These are phyloP conservation scores for Fusarium sp. DNA, from an alignment of 2,329 filamentous ascomycete species.

Conservation along the genomic window DNA sequence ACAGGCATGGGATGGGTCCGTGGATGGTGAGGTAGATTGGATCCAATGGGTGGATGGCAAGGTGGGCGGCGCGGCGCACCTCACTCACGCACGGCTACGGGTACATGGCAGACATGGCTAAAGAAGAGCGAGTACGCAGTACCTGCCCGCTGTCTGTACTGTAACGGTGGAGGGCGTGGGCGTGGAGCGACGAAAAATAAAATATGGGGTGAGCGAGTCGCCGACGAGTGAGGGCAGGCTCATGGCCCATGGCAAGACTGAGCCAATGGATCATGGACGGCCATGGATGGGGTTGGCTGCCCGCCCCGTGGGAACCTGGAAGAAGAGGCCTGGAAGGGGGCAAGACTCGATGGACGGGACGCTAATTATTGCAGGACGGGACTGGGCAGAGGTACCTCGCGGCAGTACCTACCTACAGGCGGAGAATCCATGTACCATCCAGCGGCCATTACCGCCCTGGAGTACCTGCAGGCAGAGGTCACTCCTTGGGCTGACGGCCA, in stretches of 20 bases:
- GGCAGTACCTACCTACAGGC: neutral
- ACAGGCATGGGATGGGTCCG: neutral
- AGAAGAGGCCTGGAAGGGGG: conserved; percentile 7
- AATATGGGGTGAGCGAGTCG: conserved; percentile 22
- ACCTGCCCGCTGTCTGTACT: neutral
- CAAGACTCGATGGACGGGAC: neutral
- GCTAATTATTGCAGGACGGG: neutral
- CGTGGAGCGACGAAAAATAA: conserved; percentile 27
- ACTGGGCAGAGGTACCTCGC: neutral
- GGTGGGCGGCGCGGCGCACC: conserved; percentile 36
- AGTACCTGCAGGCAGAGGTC: conserved; percentile 21
- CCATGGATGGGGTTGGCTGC: conserved; percentile 8
- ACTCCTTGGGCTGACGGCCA: conserved; percentile 3
- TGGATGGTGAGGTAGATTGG: conserved; percentile 20
- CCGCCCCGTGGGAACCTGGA: neutral
- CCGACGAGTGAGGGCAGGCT: conserved; percentile 16
- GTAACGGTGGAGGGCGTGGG: conserved; percentile 11
- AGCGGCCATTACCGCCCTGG: neutral
- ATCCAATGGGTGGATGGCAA: conserved; percentile 8
- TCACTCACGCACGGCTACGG: conserved; percentile 43
- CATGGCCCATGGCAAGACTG: conserved; percentile 4
- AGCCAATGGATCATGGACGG: conserved; percentile 14
- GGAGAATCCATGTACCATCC: neutral
- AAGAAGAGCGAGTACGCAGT: neutral
- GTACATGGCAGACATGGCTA: conserved; percentile 7